phyloP scores from a whole-genome alignment of 2,329 filamentous ascomycete genomes.

The Aspergillus brunneoviolaceus region DNA sequence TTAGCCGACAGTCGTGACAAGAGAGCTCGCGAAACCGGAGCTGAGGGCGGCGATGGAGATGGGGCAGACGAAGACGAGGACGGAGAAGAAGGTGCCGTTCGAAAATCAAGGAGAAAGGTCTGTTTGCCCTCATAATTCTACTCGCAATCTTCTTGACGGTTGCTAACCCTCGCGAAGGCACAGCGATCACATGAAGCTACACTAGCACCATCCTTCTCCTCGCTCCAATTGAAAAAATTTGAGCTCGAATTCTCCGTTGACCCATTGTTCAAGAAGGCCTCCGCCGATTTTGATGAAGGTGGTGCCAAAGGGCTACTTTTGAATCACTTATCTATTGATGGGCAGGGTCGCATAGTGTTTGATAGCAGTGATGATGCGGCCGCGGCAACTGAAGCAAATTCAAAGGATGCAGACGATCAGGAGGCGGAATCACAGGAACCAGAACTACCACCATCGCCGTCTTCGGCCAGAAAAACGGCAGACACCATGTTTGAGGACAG shows the following conservation, averaged over 20 bases:
- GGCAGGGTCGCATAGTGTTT: constrained; percentile 89
- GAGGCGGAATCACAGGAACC: constrained; percentile 44
- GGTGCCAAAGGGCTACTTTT: constrained; percentile 92
- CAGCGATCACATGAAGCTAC: constrained; percentile 90
- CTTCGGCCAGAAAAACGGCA: constrained; percentile 31
- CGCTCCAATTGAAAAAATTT: constrained; percentile 93
- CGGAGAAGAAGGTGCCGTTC: constrained; percentile 47
- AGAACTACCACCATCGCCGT: constrained; percentile 38
- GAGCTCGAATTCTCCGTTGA: constrained; percentile 96
- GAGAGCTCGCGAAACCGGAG: constrained; percentile 63
- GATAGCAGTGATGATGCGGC: constrained; percentile 89
- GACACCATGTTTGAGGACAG: constrained; percentile 49
- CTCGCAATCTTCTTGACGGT: not conserved
- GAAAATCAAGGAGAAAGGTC: constrained; percentile 71
- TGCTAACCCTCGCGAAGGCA: constrained; percentile 41
- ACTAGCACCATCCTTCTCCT: constrained; percentile 80
- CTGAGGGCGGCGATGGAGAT: constrained; percentile 58
- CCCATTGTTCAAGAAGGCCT: constrained; percentile 98
- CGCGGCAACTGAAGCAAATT: constrained; percentile 61
- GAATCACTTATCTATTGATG: constrained; percentile 95
- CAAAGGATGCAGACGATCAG: constrained; percentile 40
- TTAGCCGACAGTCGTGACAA: constrained; percentile 75
- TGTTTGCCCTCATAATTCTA: not conserved
- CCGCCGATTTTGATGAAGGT: constrained; percentile 96
- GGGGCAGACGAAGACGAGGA: constrained; percentile 65